Percentiles rank a stretch among this genome's conserved stretches.
Conservation (phyloP, 306 rosid genomes). For the Cucurbita maxima region DNA sequence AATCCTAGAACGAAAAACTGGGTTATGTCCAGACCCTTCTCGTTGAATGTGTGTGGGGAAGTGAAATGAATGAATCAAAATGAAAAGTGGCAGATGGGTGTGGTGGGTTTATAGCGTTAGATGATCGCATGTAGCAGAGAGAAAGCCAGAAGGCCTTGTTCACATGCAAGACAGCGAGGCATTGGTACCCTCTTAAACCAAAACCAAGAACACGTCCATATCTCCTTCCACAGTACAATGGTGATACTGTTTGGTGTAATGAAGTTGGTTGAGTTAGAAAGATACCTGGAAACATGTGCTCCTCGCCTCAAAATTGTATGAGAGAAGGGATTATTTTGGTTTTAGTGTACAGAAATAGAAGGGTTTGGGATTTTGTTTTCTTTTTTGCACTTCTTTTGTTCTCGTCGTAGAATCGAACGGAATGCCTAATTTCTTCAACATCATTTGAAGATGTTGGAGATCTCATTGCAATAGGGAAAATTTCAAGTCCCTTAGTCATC, state of each 20-base stretch:
- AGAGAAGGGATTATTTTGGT: not conserved
- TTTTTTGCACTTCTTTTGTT: no score
- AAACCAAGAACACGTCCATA: not conserved
- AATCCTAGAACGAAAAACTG: not conserved
- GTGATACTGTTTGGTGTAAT: constrained; percentile 4
- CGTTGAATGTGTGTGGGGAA: not conserved
- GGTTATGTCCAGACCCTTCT: not conserved
- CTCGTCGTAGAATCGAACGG: no score
- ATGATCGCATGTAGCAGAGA: constrained; percentile 16
- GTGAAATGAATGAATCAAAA: constrained; percentile 22
- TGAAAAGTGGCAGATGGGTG: constrained; percentile 24
- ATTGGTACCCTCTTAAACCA: constrained; percentile 11
- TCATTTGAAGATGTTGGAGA: no score
- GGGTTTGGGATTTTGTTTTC: not conserved
- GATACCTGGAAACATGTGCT: constrained; percentile 1
- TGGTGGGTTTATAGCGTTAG: constrained; percentile 20
- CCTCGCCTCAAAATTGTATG: constrained; percentile 8
- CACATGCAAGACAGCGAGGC: constrained; percentile 92
- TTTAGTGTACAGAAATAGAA: constrained; percentile 1
- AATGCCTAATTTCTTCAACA: no score
- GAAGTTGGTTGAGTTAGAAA: not conserved
- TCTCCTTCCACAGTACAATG: constrained; percentile 14
- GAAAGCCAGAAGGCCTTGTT: constrained; percentile 13
- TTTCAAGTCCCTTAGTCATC: no score
- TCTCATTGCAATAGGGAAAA: no score